Percentiles rank a stretch among this genome's conserved stretches.
These are phyloP conservation scores for Fusarium algeriense DNA, from an alignment of 2,329 filamentous ascomycete species.

Conservation along the genomic window DNA sequence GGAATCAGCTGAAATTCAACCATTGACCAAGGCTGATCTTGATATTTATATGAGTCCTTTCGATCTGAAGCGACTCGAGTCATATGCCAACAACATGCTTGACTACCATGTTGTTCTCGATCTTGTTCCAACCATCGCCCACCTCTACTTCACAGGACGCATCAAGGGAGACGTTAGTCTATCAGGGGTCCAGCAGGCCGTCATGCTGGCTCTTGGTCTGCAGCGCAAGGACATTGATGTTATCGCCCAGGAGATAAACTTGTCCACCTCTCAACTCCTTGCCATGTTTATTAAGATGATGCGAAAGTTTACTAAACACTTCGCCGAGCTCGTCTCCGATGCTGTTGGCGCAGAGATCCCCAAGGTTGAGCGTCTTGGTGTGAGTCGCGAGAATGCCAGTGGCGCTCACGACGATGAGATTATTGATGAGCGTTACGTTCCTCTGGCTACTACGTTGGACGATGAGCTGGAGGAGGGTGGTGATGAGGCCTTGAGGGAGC, in stretches of 20 bases:
- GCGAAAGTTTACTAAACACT: slow-evolving; percentile 84
- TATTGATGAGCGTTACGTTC: slow-evolving; percentile 74
- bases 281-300: slow-evolving; percentile 99
- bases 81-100: slow-evolving; percentile 95
- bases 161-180: slow-evolving; percentile 76
- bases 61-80: slow-evolving; percentile 93
- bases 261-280: slow-evolving; percentile 83
- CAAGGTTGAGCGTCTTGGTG: slow-evolving; percentile 66
- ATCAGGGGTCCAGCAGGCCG: slow-evolving; percentile 84
- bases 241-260: slow-evolving; percentile 80
- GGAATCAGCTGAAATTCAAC: slow-evolving; percentile 62
- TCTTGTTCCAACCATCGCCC: slow-evolving; percentile 84
- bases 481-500: slow-evolving; percentile 76
- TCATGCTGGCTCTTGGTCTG: slow-evolving; percentile 89
- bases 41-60: slow-evolving; percentile 87
- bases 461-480: slow-evolving; percentile 89
- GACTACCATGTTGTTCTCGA: slow-evolving; percentile 98
- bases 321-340: slow-evolving; percentile 79
- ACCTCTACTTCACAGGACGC: slow-evolving; percentile 85
- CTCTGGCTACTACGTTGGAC: slow-evolving; percentile 77
- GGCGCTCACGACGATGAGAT: slow-evolving; percentile 78
- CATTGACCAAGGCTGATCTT: slow-evolving; percentile 80
- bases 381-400: slow-evolving; percentile 69
- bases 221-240: slow-evolving; percentile 89
- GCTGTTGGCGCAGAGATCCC: slow-evolving; percentile 78